These are phyloP conservation scores for Acanthochlamys bracteata DNA, from an alignment of 106 monocot genomes.

Conservation along the genomic window DNA sequence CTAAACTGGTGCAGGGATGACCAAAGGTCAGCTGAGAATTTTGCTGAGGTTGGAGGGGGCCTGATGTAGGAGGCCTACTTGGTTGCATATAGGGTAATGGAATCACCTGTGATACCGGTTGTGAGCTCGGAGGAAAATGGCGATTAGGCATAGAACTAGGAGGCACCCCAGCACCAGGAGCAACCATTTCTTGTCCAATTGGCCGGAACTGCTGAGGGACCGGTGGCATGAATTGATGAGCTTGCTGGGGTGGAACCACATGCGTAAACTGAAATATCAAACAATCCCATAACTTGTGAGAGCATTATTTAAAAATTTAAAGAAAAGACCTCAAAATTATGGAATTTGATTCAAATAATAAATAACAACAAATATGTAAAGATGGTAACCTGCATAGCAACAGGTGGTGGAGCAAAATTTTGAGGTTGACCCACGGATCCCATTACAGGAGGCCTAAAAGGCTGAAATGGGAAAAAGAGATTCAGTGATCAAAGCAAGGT, in stretches of 20 bases:
- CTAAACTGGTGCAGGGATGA: conserved; percentile 27
- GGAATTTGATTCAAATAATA: not conserved
- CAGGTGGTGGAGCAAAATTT: conserved; percentile 47
- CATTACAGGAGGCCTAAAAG: conserved; percentile 29
- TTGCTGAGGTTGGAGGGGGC: conserved; percentile 43
- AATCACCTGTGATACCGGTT: conserved; percentile 38
- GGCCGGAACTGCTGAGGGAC: conserved; percentile 50
- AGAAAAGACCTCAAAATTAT: not conserved
- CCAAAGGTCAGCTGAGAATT: conserved; percentile 21
- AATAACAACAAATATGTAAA: too few species aligned
- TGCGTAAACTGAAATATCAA: conserved; percentile 60
- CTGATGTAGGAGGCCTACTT: conserved; percentile 34
- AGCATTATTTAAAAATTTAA: not conserved
- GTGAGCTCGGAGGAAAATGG: conserved; percentile 36
- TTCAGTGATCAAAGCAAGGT: too few species aligned
- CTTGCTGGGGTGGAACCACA: conserved; percentile 43
- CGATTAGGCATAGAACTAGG: conserved; percentile 32
- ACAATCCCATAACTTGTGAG: not conserved
- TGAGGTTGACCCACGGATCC: conserved; percentile 43
- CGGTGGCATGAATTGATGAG: conserved; percentile 52
- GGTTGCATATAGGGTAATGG: conserved; percentile 50
- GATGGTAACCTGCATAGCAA: conserved; percentile 50
- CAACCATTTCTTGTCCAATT: conserved; percentile 37
- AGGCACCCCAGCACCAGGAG: conserved; percentile 37
- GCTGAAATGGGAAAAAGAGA: conserved; percentile 16